A percentile compares a stretch with the other conserved stretches of the same genome.
Evolutionary conservation across 257 asterid species (phyloP).

Genomic region (Voacanga thouarsii): DNA sequence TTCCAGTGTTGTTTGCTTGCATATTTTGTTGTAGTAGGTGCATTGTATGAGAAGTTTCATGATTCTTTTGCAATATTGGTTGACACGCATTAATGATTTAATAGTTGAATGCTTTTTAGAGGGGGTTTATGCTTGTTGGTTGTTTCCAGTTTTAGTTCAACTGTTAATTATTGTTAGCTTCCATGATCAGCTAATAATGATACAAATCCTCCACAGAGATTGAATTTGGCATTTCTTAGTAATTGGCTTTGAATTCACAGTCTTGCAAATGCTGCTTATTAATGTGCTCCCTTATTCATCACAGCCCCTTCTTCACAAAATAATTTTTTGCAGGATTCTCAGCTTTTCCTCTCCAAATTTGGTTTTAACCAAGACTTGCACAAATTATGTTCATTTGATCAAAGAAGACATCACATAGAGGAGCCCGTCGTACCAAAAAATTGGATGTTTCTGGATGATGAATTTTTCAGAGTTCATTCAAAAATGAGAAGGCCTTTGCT

Average conservation of each 20-base stretch:
- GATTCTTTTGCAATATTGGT: background rate
- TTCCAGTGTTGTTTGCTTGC: background rate
- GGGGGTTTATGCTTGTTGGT: background rate
- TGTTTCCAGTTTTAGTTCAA: background rate
- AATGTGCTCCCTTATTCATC: conserved; percentile 1
- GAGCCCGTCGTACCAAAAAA: conserved; percentile 42
- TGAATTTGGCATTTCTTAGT: background rate
- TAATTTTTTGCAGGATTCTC: conserved; percentile 46
- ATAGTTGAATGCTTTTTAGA: background rate
- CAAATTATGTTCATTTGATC: conserved; percentile 31
- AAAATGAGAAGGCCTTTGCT: conserved; percentile 30
- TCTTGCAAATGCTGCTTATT: background rate
- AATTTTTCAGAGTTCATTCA: conserved; percentile 30
- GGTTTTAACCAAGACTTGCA: conserved; percentile 42
- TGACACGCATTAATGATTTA: background rate
- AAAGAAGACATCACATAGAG: conserved; percentile 36
- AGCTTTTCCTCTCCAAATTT: conserved; percentile 33
- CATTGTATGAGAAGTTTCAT: background rate
- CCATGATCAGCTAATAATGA: background rate
- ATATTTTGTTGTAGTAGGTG: background rate
- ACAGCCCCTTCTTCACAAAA: background rate
- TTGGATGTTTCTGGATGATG: conserved; percentile 31
- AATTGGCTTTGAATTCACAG: background rate
- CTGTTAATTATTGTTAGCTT: background rate
- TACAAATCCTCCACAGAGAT: background rate